Percentiles rank a stretch among this genome's conserved stretches.
Conservation (phyloP, 176 grass and related monocot species). For the Ampelocalamus luodianensis region DNA sequence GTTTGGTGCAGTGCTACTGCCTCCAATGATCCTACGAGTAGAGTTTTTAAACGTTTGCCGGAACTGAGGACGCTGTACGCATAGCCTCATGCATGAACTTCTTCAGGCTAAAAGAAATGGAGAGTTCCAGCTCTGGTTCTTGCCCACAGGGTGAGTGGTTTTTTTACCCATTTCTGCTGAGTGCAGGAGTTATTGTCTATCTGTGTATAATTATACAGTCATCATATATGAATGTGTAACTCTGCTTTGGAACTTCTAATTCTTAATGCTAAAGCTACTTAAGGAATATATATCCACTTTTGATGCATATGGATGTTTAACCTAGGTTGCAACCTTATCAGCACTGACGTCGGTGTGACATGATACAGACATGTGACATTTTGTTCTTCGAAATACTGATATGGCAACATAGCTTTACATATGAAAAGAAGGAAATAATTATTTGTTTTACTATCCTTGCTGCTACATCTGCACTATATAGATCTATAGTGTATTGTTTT, state of each 20-base stretch:
- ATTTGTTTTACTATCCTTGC: background rate
- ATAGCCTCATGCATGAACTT: conserved; percentile 45
- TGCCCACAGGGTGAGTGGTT: conserved; percentile 43
- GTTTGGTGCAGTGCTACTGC: conserved; percentile 15
- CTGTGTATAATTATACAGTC: background rate
- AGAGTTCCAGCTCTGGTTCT: conserved; percentile 51
- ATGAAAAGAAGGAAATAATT: background rate
- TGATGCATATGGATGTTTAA: conserved; percentile 21
- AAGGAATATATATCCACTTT: background rate
- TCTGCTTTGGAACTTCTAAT: background rate
- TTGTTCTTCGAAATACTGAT: background rate
- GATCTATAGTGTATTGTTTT: background rate
- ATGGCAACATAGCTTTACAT: background rate
- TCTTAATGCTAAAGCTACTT: conserved; percentile 20
- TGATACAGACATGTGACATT: background rate
- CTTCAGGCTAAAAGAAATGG: conserved; percentile 55
- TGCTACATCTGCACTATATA: background rate
- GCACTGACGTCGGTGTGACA: background rate
- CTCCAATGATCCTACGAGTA: conserved; percentile 37
- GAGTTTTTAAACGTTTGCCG: conserved; percentile 20
- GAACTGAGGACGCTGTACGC: conserved; percentile 35
- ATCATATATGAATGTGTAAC: conserved; percentile 25
- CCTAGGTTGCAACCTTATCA: background rate
- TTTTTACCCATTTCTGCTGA: background rate
- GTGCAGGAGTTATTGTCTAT: background rate